A percentile compares a stretch with the other conserved stretches of the same genome.
These are phyloP conservation scores for Phytophthora uliginosa DNA, from an alignment of 352 stramenopile genomes.

Conservation along the genomic window DNA sequence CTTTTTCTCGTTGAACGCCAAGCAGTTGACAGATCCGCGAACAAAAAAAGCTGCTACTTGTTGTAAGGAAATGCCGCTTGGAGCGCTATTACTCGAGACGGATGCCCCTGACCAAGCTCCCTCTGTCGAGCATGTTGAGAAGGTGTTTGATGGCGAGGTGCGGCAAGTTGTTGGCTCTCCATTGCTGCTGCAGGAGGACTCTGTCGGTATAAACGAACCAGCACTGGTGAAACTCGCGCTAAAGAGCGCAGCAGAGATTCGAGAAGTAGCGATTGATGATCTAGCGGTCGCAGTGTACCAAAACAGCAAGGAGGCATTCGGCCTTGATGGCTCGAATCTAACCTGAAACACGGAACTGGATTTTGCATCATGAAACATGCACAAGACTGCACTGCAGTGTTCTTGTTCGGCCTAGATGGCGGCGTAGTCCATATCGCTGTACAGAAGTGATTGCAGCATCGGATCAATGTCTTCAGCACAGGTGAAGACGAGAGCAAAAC, in stretches of 20 bases:
- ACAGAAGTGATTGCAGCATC: slow-evolving; percentile 70
- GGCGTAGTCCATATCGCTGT: slow-evolving; percentile 81
- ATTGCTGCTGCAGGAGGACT: slow-evolving; percentile 28
- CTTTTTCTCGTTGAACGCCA: slow-evolving; percentile 85
- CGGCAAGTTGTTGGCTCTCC: slow-evolving; percentile 3
- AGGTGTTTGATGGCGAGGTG: slow-evolving; percentile 13
- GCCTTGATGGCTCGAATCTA: background rate
- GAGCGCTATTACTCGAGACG: slow-evolving; percentile 73
- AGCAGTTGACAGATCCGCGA: slow-evolving; percentile 55
- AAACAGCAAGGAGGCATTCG: slow-evolving; percentile 55
- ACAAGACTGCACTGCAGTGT: background rate
- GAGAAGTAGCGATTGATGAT: slow-evolving; percentile 38
- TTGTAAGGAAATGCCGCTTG: slow-evolving; percentile 55
- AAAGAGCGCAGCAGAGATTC: slow-evolving; percentile 49
- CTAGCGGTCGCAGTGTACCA: slow-evolving; percentile 47
- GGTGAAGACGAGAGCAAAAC: background rate
- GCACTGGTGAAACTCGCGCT: slow-evolving; percentile 62
- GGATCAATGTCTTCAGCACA: slow-evolving; percentile 35
- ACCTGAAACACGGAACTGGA: slow-evolving; percentile 17
- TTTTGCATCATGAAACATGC: slow-evolving; percentile 8
- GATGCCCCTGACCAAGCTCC: slow-evolving; percentile 79
- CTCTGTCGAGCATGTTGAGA: slow-evolving; percentile 19
- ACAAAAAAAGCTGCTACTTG: slow-evolving; percentile 50
- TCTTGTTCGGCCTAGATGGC: slow-evolving; percentile 53
- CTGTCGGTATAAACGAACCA: slow-evolving; percentile 57